These are phyloP conservation scores for Nicotiana sylvestris DNA, from an alignment of 257 asterid genomes.

Conservation along the genomic window DNA sequence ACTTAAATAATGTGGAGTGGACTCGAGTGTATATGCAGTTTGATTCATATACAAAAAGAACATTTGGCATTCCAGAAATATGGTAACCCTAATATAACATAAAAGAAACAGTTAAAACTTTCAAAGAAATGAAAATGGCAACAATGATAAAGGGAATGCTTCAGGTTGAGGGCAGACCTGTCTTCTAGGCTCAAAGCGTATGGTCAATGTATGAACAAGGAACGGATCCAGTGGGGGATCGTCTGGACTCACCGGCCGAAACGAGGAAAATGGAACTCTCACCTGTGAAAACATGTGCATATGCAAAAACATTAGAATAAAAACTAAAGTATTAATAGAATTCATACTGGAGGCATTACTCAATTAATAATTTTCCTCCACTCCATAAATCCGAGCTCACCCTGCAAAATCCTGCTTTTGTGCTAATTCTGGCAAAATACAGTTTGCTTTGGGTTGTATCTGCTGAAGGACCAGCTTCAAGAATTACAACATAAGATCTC, in stretches of 20 bases:
- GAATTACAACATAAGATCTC: conserved; percentile 79
- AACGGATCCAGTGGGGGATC: conserved; percentile 96
- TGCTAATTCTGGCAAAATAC: conserved; percentile 86
- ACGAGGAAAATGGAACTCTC: conserved; percentile 90
- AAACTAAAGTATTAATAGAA: background rate
- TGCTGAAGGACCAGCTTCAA: conserved; percentile 85
- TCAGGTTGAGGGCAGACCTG: conserved; percentile 47
- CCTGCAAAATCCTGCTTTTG: conserved; percentile 95
- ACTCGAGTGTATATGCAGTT: background rate
- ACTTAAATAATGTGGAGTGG: background rate
- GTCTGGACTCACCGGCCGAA: conserved; percentile 81
- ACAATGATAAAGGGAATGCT: background rate
- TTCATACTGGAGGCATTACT: background rate
- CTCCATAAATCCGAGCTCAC: conserved; percentile 36
- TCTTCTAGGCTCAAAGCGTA: conserved; percentile 93
- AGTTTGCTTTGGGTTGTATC: conserved; percentile 69
- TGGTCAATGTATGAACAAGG: conserved; percentile 86
- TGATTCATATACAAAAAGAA: background rate
- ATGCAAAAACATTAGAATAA: conserved; percentile 2
- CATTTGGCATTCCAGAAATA: background rate
- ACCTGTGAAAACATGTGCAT: conserved; percentile 42
- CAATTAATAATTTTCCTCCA: background rate
- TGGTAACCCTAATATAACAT: background rate
- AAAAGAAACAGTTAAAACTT: background rate
- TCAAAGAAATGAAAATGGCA: background rate